Base-by-base conservation (phyloP, 768 basidiomycete species). In the Scleroderma citrinum region DNA sequence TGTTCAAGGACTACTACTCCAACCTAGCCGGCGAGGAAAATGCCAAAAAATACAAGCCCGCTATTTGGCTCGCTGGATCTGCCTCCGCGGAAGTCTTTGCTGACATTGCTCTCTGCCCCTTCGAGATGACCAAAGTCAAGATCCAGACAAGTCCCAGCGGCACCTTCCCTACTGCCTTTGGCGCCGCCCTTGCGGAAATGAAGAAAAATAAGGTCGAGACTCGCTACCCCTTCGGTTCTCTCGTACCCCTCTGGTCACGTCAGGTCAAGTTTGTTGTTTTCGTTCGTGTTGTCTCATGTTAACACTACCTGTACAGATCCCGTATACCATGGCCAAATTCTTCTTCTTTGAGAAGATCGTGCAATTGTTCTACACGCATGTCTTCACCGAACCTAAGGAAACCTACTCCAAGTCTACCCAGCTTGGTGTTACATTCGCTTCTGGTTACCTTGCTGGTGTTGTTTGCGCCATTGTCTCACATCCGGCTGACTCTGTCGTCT, bases 261-360 rank as follows among this genome's bases (percentile, higher is more conserved):
- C 88, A 89, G 75, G 87, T 85, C 50, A 46, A 74, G 20, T 36
- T 24, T 12, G 16, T 16, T 19, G n/a, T 19, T 7, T 42, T 14
- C 43, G 32, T 46, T n/a, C 31, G 3, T 37, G 31, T 4, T 29
- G 21, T 2, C 10, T 14, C 7, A 36, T 48, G 17, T 38, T 43
- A 3, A 47, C 26, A 10, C 38, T 40, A 17, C 40, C 7, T 7
- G 19, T 40, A 26, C 53, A 95, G 87, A 92, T 95, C 62, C 93
- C 93, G 47, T 96, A 96, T 78, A 96, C 93, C 62, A 94, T 96
- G 92, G 92, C 92, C 76, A 96, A 96, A 73, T 96, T 96, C 82
- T 91, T 81, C 81, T 92, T 90, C 80, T 94, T 85, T 68, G 91
- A 93, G 69, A 83, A 85, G 76, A 87, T 87, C 59, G 89, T 87